Evolutionary conservation across 345 rosid genomes (phyloP), one percentile per base, ranked within the genome.

Genomic region (Pistacia atlantica): DNA sequence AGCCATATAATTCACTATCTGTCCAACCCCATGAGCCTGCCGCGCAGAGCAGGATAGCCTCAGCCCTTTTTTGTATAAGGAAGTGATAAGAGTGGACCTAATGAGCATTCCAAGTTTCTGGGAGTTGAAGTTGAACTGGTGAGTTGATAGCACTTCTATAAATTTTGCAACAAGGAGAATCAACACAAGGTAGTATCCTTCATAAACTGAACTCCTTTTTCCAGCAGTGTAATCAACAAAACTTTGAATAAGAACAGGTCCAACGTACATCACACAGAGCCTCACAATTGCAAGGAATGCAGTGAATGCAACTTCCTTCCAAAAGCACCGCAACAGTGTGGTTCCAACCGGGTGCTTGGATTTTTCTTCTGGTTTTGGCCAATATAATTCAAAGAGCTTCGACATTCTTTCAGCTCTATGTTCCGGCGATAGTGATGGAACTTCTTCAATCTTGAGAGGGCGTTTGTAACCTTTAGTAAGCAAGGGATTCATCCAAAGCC

Each of bases 1-100:
- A 37, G 99, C 94, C 99, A 95, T 95, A 86, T 95, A 95, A 74
- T 95, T 95, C 77, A 95, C 99, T 61, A 93, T 95, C 81, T 93
- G 99, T 18, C 99, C 98, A 1, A 95, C 96, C 11, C 99, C 99
- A 64, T 95, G 99, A 73, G 86, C 88, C 74, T 95, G 98, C 28
- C 98, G 90, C 46, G 97, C 94, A 14, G 98, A 95, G 78, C 96
- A 89, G 0, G 98, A 82, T 49, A 95, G 79, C 73, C 88, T 84
- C 67, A 93, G 65, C 4, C 99, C 98, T 79, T 95, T 95, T 80
- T 71, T 87, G 89, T 93, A 95, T 49, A 93, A 68, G 33, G 96
- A 87, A 65, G 97, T 92, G 74, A 93, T 86, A n/a, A 93, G 93
- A 11, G 97, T 87, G 16, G 89, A 90, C 69, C 99, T 85, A 60